A percentile compares a stretch with the other conserved stretches of the same genome.
These are phyloP conservation scores for Ophiocordyceps sinensis DNA, from an alignment of 2,329 filamentous ascomycete species.

Conservation along the genomic window DNA sequence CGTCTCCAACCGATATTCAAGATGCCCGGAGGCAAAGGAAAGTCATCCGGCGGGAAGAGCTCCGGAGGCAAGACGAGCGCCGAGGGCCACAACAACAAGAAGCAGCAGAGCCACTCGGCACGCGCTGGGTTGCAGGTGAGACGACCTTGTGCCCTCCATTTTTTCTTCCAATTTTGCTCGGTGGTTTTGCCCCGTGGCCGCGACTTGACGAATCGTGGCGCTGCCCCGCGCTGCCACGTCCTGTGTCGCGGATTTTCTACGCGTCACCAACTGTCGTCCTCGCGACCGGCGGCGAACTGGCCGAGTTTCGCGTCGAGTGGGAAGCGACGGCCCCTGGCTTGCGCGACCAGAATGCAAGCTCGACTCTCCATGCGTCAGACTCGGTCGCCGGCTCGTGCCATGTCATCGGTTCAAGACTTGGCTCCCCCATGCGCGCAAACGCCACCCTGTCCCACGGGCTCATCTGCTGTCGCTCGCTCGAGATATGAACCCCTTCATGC, in stretches of 20 bases:
- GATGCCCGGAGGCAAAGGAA: slow-evolving; percentile 88
- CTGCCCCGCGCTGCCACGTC: not conserved
- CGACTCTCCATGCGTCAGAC: no score
- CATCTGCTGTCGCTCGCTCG: not conserved
- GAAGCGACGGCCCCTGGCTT: not conserved
- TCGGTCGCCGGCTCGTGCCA: not conserved
- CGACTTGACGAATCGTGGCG: not conserved
- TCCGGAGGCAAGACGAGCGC: slow-evolving; percentile 59
- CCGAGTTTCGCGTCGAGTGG: not conserved
- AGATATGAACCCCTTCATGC: slow-evolving; percentile 1
- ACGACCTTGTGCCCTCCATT: slow-evolving; percentile 1
- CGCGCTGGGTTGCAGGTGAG: slow-evolving; percentile 88
- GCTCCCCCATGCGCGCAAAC: not conserved
- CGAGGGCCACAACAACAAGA: slow-evolving; percentile 64
- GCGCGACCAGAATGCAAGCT: no score
- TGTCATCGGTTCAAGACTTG: not conserved
- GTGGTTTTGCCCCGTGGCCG: not conserved
- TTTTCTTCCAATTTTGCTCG: not conserved
- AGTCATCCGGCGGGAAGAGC: slow-evolving; percentile 78
- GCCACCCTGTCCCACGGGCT: not conserved
- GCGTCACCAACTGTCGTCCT: slow-evolving; percentile 2
- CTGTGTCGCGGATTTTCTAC: slow-evolving; percentile 1
- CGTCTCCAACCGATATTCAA: slow-evolving; percentile 1
- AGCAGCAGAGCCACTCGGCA: slow-evolving; percentile 90
- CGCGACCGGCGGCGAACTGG: not conserved